Evolutionary conservation across 2,329 filamentous ascomycete genomes (phyloP).

Genomic region (Trichophyton benhamiae): DNA sequence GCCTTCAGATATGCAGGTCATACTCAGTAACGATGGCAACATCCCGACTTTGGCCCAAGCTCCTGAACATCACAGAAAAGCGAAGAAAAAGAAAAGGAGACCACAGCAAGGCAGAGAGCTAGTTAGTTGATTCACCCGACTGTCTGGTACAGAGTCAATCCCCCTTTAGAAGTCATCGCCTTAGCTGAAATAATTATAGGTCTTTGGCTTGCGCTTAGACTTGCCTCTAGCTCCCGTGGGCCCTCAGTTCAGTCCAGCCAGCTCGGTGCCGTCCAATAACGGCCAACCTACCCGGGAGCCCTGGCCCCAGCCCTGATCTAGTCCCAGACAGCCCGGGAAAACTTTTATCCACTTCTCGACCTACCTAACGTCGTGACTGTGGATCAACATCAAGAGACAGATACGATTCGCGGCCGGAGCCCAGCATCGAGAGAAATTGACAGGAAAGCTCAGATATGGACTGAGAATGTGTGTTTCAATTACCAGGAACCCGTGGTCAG

Average conservation of each 20-base stretch:
- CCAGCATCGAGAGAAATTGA: background rate
- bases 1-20: no score
- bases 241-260: background rate
- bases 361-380: background rate
- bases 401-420: background rate
- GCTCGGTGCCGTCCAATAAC: background rate
- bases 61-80: no score
- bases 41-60: no score
- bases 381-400: background rate
- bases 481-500: background rate
- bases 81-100: background rate
- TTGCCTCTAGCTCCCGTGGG: background rate
- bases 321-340: background rate
- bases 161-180: background rate
- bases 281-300: no score
- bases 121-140: background rate
- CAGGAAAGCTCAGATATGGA: background rate
- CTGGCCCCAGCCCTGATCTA: no score
- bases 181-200: background rate
- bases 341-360: background rate
- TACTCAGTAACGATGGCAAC: no score
- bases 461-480: background rate
- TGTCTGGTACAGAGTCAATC: background rate
- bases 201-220: background rate
- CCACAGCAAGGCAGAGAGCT: background rate